A percentile compares a stretch with the other conserved stretches of the same genome.
Conservation (phyloP, 176 grass and related monocot species). For the Oryza officinalis region DNA sequence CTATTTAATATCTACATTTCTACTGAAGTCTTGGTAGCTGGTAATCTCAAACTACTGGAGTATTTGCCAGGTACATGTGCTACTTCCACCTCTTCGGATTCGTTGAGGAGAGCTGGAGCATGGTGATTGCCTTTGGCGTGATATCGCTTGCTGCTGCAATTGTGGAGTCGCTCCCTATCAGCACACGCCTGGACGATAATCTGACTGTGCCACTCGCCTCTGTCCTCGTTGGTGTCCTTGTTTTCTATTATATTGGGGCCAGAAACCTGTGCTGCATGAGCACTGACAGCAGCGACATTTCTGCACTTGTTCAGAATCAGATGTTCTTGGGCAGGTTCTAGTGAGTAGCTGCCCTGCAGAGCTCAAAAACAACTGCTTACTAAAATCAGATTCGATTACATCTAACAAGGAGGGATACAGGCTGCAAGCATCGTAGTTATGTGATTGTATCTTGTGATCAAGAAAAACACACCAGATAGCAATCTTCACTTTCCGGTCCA, state of each 20-base stretch:
- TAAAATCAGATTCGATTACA: neutral
- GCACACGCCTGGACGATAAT: conserved; percentile 81
- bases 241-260: conserved; percentile 41
- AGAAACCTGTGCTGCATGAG: conserved; percentile 25
- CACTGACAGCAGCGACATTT: neutral
- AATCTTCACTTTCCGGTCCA: neutral
- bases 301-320: neutral
- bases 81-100: conserved; percentile 74
- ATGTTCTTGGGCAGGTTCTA: conserved; percentile 11
- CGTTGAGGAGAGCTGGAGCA: conserved; percentile 58
- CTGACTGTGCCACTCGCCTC: conserved; percentile 69
- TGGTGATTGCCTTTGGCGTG: conserved; percentile 45
- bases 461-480: neutral
- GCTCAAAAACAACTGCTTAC: neutral
- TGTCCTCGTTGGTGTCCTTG: conserved; percentile 30
- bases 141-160: conserved; percentile 53
- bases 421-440: neutral
- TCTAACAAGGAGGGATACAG: neutral
- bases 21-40: neutral
- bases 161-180: conserved; percentile 76
- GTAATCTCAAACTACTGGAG: neutral
- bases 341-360: neutral
- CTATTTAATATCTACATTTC: too few relatives aligned
- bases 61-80: conserved; percentile 66
- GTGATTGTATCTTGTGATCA: neutral